These are phyloP conservation scores for Claviceps sp. DNA, from an alignment of 2,329 filamentous ascomycete species.

Conservation along the genomic window DNA sequence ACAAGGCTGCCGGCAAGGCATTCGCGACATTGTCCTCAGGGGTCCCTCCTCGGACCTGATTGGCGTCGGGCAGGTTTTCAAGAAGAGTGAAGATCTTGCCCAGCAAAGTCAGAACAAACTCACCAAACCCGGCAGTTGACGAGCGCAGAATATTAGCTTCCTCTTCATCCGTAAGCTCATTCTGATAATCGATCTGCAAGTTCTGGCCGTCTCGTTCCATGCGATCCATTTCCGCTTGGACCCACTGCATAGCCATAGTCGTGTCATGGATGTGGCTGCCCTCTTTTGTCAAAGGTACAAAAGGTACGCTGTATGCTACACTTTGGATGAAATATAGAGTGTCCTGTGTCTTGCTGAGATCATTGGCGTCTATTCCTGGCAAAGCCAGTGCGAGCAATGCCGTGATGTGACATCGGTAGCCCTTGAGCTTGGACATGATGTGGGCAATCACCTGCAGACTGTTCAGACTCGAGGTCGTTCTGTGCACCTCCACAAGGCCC, in stretches of 20 bases:
- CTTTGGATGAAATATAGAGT: slow-evolving; percentile 91
- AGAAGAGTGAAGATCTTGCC: slow-evolving; percentile 91
- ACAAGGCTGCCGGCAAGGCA: slow-evolving; percentile 80
- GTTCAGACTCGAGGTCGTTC: slow-evolving; percentile 85
- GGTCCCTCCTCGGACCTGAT: slow-evolving; percentile 74
- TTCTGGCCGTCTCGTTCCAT: slow-evolving; percentile 82
- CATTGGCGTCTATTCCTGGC: slow-evolving; percentile 94
- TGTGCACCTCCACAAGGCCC: slow-evolving; percentile 90
- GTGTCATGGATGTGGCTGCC: slow-evolving; percentile 57
- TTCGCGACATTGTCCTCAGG: slow-evolving; percentile 97
- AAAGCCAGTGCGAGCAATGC: slow-evolving; percentile 83
- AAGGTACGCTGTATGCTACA: slow-evolving; percentile 90
- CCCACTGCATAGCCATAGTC: slow-evolving; percentile 77
- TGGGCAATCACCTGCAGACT: slow-evolving; percentile 85
- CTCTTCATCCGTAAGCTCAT: slow-evolving; percentile 69
- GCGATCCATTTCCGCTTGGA: slow-evolving; percentile 83
- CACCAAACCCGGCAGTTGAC: slow-evolving; percentile 84
- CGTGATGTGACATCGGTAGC: slow-evolving; percentile 93
- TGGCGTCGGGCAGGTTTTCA: slow-evolving; percentile 87
- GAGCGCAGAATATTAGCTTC: slow-evolving; percentile 83
- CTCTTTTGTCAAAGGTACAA: slow-evolving; percentile 55
- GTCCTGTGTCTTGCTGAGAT: slow-evolving; percentile 90
- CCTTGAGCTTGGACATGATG: slow-evolving; percentile 82
- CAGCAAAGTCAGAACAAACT: slow-evolving; percentile 81
- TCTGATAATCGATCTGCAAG: slow-evolving; percentile 72